Evolutionary conservation across 2,329 filamentous ascomycete species (phyloP).

Genomic region (Didymella arachidicola): DNA sequence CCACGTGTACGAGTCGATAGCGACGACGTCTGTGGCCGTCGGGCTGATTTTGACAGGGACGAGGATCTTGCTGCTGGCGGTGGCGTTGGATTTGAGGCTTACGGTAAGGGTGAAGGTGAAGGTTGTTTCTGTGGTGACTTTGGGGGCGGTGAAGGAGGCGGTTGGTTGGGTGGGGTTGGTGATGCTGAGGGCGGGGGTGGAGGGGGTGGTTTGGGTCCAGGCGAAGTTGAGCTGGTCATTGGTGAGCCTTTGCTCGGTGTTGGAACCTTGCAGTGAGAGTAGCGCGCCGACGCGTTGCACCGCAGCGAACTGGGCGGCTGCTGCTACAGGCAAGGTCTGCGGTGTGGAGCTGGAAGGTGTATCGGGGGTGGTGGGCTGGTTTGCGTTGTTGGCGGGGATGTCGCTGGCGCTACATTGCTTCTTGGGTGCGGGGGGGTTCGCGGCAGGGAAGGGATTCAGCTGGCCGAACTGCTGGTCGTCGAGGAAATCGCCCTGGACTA

Average conservation of each 20-base stretch:
- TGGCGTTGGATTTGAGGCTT: slow-evolving; percentile 35
- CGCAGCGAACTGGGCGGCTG: slow-evolving; percentile 31
- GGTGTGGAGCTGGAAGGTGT: slow-evolving; percentile 4
- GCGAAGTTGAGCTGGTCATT: slow-evolving; percentile 39
- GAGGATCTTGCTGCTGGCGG: slow-evolving; percentile 33
- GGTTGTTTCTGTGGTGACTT: slow-evolving; percentile 28
- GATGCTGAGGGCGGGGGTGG: slow-evolving; percentile 30
- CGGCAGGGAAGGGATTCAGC: slow-evolving; percentile 50
- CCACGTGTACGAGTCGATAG: slow-evolving; percentile 47
- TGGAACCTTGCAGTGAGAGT: slow-evolving; percentile 40
- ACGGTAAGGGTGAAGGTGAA: slow-evolving; percentile 44
- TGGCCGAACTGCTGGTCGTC: slow-evolving; percentile 48
- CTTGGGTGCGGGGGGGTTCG: slow-evolving; percentile 35
- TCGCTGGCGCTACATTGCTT: slow-evolving; percentile 36
- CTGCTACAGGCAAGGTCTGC: slow-evolving; percentile 25
- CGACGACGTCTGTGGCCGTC: slow-evolving; percentile 38
- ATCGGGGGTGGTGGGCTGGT: background rate
- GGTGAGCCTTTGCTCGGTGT: slow-evolving; percentile 33
- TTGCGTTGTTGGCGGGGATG: slow-evolving; percentile 17
- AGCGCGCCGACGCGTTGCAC: slow-evolving; percentile 43
- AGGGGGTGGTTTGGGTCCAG: slow-evolving; percentile 41
- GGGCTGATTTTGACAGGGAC: slow-evolving; percentile 42
- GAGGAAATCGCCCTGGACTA: slow-evolving; percentile 44
- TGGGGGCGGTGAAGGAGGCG: slow-evolving; percentile 36
- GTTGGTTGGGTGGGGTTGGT: slow-evolving; percentile 31